Evolutionary conservation across 768 basidiomycete genomes (phyloP), one percentile per base, ranked within the genome.

Genomic region (Tylopilus rubrobrunneus): DNA sequence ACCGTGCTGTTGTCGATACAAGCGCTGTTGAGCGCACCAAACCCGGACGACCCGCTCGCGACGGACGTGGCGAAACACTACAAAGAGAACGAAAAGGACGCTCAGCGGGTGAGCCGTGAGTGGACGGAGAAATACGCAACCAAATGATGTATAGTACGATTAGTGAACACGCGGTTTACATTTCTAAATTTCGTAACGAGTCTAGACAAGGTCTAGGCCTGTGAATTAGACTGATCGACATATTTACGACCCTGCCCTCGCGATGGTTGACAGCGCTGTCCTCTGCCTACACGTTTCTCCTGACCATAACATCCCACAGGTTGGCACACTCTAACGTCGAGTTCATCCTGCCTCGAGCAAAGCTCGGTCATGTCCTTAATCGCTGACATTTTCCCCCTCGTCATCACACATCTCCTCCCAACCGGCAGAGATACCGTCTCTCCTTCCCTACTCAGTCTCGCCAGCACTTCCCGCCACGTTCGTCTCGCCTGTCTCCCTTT

Each of bases 31-130:
- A 91, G 88, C 58, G 87, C 97, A 1, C 97, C 97, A 3, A 99
- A 99, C 73, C 97, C 97, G 1, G 93, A 96, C 63, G 93, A 96
- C 66, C 93, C 93, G 5, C 81, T 96, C 27, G 93, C 93, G 33
- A 92, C 93, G 37, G 93, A 96, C 59, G 91, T 93, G 17, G 97
- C 97, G 28, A 95, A 97, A 71, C 94, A 98, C 67, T 99, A 97
- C 82, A 98, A 99, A 73, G 92, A 98, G 76, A 80, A 98, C 69
- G 92, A 97, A 79, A 82, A 84, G 70, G 95, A 88, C 54, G 97
- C 97, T 25, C 89, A 92, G 73, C 77, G 86, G 34, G 92, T 97
- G 56, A 92, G 92, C 69, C 82, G 82, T 68, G 92, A 97, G 75
- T 99, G 97, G 97, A 98, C 97, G 62, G 81, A 86, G 75, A 82